These are phyloP conservation scores for Fusarium nisikadoi DNA, from an alignment of 2,329 filamentous ascomycete genomes.

Conservation along the genomic window DNA sequence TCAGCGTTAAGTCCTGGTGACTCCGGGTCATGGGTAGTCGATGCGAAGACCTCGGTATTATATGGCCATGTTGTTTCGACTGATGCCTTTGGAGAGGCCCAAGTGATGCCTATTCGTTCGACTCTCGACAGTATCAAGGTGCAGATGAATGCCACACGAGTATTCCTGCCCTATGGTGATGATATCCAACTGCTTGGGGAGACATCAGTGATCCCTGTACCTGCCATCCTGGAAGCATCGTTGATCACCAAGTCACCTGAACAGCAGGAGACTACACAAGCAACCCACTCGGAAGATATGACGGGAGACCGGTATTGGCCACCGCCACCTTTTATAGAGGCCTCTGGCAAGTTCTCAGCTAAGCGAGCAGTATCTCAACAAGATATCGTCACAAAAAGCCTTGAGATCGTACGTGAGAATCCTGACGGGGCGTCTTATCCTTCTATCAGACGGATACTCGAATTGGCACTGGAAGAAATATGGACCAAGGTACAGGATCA, in stretches of 20 bases:
- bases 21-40: background rate
- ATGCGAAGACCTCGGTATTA: background rate
- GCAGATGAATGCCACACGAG: background rate
- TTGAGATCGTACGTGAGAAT: conserved; percentile 80
- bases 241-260: background rate
- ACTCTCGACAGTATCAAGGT: background rate
- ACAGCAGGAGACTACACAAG: background rate
- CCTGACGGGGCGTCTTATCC: conserved; percentile 73
- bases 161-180: background rate
- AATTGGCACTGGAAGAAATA: conserved; percentile 70
- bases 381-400: conserved; percentile 68
- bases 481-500: conserved; percentile 74
- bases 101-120: background rate
- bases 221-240: background rate
- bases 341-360: background rate
- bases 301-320: background rate
- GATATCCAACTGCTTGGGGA: background rate
- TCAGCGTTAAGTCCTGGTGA: background rate
- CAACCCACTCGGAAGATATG: background rate
- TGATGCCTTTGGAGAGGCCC: conserved; percentile 1
- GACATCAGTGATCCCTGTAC: rapidly evolving
- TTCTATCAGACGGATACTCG: conserved; percentile 71
- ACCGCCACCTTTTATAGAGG: background rate
- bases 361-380: conserved; percentile 36
- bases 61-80: background rate